Base-by-base conservation (phyloP, 2,329 filamentous ascomycete species). In the Pezicula carpinea region DNA sequence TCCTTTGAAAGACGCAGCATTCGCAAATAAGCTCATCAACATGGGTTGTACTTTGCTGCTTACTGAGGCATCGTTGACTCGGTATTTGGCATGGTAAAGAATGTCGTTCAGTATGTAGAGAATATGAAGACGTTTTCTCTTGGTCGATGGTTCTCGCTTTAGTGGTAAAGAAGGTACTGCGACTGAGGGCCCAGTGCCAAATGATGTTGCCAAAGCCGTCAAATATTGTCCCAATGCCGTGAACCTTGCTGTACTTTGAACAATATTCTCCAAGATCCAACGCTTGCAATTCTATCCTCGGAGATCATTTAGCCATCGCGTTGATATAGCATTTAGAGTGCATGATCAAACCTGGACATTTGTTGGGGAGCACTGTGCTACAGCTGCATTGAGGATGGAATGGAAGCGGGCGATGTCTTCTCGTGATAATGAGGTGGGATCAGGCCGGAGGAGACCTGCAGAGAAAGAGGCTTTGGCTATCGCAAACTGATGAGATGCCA, bases 311-410 rank as follows among this genome's bases (percentile, higher is more conserved):
- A 64, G 64, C 60, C 59, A 65, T 64, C 61, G 54, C 51, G 50
- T 59, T 47, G 57, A 57, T 43, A 56, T 43, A 56, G 49, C 51
- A 49, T 54, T 53, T 51, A 62, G 60, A 61, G 53, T 63, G 57
- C 61, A 59, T 63, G 55, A 59, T 59, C 62, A 89, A 88, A 93
- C 88, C 88, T 93, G 88, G 76, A 93, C 85, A 74, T 92, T 90
- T 74, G 75, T 70, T 63, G 82, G 77, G 62, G 87, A 87, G 79
- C 88, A 92, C 72, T 82, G 78, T 69, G 76, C 69, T 63, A 88
- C 70, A 59, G 78, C 77, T 63, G 75, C 70, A 65, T 83, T 77
- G 60, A 93, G 74, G 50, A 82, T 72, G 53, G 70, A 64, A 66
- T 89, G 79, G 66, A 92, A 87, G 48, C 76, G 67, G 56, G 84